Evolutionary conservation across 495 filamentous ascomycete genomes (phyloP).

Genomic region (Halenospora varia): DNA sequence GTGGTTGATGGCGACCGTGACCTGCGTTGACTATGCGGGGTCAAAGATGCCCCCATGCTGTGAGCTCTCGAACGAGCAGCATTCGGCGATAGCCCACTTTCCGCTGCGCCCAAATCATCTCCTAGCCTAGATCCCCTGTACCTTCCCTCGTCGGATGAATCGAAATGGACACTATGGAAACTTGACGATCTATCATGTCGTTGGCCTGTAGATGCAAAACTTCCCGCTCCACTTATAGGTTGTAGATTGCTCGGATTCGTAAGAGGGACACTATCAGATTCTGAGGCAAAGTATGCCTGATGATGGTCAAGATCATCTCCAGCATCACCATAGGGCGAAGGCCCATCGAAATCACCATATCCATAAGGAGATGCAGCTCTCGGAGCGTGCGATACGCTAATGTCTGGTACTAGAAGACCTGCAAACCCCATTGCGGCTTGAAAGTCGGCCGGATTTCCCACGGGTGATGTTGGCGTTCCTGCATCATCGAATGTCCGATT

Average conservation of each 20-base stretch:
- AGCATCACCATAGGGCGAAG: constrained; percentile 24
- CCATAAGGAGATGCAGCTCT: constrained; percentile 7
- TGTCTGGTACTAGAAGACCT: constrained; percentile 28
- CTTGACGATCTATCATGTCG: constrained; percentile 56
- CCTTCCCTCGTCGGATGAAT: constrained; percentile 31
- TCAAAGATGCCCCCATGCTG: constrained; percentile 44
- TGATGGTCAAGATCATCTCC: constrained; percentile 42
- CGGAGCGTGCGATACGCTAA: constrained; percentile 24
- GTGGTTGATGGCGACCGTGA: constrained; percentile 55
- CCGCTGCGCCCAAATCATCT: constrained; percentile 56
- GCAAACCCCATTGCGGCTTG: constrained; percentile 28
- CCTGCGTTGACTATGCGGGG: constrained; percentile 38
- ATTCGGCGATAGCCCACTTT: constrained; percentile 41
- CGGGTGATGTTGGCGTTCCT: constrained; percentile 20
- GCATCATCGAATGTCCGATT: constrained; percentile 6
- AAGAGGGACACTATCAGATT: constrained; percentile 67
- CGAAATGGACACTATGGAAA: constrained; percentile 53
- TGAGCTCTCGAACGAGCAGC: constrained; percentile 36
- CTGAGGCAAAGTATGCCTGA: constrained; percentile 46
- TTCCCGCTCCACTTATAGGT: constrained; percentile 58
- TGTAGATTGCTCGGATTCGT: constrained; percentile 57
- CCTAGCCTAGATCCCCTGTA: constrained; percentile 46
- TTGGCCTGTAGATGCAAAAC: constrained; percentile 26
- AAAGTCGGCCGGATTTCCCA: constrained; percentile 26
- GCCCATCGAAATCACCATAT: constrained; percentile 33